Conservation (phyloP, 179 eudicot species). For the Silene coronaria region DNA sequence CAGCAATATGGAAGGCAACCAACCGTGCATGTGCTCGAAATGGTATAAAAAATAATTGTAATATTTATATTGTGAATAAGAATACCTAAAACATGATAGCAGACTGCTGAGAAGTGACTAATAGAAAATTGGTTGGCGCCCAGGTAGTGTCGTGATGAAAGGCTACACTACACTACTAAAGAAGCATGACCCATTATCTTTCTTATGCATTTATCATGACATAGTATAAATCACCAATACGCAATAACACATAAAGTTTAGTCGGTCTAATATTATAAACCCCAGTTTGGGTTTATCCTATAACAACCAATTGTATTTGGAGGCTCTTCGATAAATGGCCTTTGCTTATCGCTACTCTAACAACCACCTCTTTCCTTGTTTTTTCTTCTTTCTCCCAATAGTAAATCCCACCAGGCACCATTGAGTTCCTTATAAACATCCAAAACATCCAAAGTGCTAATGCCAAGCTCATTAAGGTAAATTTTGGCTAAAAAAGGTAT, state of each 20-base stretch:
- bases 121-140: conserved; percentile 1
- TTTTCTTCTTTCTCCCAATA: no score
- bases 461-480: no score
- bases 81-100: conserved; percentile 13
- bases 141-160: background rate
- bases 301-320: background rate
- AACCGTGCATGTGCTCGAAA: background rate
- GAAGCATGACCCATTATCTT: conserved; percentile 1
- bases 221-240: background rate
- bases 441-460: no score
- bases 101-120: conserved; percentile 14
- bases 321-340: background rate
- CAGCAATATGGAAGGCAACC: background rate
- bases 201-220: background rate
- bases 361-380: background rate
- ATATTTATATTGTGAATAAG: background rate
- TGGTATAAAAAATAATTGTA: background rate
- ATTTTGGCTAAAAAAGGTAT: no score
- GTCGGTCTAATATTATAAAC: background rate
- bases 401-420: background rate
- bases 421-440: background rate
- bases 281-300: conserved; percentile 4
- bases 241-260: background rate
- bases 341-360: background rate
- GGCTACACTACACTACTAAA: conserved; percentile 2